A percentile compares a stretch with the other conserved stretches of the same genome.
Conservation (phyloP, 176 grass and related monocot genomes). For the Triticum dicoccoides region DNA sequence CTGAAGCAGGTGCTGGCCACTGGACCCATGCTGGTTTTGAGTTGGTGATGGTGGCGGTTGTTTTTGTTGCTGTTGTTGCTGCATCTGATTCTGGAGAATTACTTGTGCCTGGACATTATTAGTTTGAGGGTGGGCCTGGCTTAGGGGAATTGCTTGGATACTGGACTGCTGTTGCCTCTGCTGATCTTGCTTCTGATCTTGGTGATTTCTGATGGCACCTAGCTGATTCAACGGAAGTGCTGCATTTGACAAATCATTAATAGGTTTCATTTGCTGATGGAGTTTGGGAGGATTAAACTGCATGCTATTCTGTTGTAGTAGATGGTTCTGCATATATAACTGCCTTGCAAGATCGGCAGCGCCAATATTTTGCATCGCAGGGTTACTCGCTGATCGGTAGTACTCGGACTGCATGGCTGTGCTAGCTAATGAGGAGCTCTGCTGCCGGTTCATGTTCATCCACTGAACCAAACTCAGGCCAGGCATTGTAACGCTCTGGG, state of each 20-base stretch:
- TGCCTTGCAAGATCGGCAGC: conserved; percentile 74
- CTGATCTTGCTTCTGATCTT: conserved; percentile 70
- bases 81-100: conserved; percentile 71
- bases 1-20: conserved; percentile 26
- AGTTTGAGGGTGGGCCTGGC: conserved; percentile 67
- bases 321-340: conserved; percentile 71
- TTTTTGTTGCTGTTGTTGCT: conserved; percentile 39
- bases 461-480: conserved; percentile 93
- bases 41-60: conserved; percentile 40
- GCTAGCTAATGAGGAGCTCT: conserved; percentile 60
- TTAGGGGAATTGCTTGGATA: conserved; percentile 57
- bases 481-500: conserved; percentile 71
- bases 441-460: conserved; percentile 98
- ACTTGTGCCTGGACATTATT: conserved; percentile 69
- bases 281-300: conserved; percentile 67
- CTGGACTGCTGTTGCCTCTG: conserved; percentile 59
- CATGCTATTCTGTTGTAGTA: conserved; percentile 69
- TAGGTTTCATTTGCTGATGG: conserved; percentile 68
- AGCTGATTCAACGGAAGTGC: conserved; percentile 54
- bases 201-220: conserved; percentile 42
- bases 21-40: conserved; percentile 38
- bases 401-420: conserved; percentile 64
- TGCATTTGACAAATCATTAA: conserved; percentile 54
- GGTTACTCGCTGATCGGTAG: conserved; percentile 63
- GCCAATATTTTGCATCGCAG: conserved; percentile 74